Evolutionary conservation across 192 early-diverging fungal species (phyloP), one percentile per base, ranked within the genome.

Genomic region (Coemansia sp.): DNA sequence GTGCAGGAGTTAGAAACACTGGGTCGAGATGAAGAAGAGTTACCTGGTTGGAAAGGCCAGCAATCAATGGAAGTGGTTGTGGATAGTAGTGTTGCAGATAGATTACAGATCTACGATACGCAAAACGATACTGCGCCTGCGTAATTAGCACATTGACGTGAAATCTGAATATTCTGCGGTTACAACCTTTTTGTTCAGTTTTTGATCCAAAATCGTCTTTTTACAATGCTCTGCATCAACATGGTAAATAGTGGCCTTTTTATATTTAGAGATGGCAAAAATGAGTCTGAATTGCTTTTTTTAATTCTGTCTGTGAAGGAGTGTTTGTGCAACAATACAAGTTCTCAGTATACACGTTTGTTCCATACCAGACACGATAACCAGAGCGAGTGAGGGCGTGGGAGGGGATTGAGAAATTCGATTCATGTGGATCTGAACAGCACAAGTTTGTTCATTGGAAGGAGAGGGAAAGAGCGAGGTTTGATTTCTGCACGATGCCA

Each of bases 91-190:
- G 71, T 80, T 27, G 77, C 68, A 6, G 77, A 60, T 1, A 22
- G 47, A 10, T 27, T 80, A 41, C 27, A 48, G 44, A 56, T 80
- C 25, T 80, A 80, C 51, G 77, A 80, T 49, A 80, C 77, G 23
- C 65, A 71, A 47, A 38, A 34, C 23, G 73, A 76, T 50, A 58
- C 7, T 19, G 67, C 73, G 52, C 67, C 67, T 21, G 7, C 38
- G 14, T 44, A 44, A 16, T 9, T 14, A 16, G 14, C 14, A 16
- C 7, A 44, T 44, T 16, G 38, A 16, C 14, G 38, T n/a, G 38
- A 14, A 16, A 16, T 44, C 14, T 16, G 38, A 44, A 44, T 44
- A 14, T 16, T 44, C 10, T 44, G 38, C 38, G 16, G 38, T 44
- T 44, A 9, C 14, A 16, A 2, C 6, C 2, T 16, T 3, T 16